A percentile compares a stretch with the other conserved stretches of the same genome.
These are phyloP conservation scores for Saccharomycopsis malanga DNA, from an alignment of 805 yeast genomes.

Conservation along the genomic window DNA sequence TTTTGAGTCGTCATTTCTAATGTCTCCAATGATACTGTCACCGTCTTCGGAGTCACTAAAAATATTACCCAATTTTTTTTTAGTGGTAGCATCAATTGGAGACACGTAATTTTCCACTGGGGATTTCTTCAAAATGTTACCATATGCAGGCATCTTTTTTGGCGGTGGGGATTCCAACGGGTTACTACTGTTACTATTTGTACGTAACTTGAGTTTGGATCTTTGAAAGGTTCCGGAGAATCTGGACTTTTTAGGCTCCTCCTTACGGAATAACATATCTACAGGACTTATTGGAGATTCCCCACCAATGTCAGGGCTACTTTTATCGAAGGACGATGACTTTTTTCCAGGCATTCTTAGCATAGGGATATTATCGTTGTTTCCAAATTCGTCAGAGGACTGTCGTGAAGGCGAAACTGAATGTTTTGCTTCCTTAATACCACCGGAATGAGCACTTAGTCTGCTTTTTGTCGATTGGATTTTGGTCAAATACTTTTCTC, in stretches of 20 bases:
- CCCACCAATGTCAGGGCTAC: neutral
- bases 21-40: constrained; percentile 4
- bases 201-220: constrained; percentile 1
- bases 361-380: constrained; percentile 8
- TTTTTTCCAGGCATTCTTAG: neutral
- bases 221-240: constrained; percentile 3
- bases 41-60: constrained; percentile 18
- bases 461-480: constrained; percentile 4
- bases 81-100: constrained; percentile 15
- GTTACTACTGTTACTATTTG: neutral
- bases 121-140: neutral
- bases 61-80: constrained; percentile 16
- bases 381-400: constrained; percentile 4
- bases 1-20: constrained; percentile 1
- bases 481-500: constrained; percentile 17
- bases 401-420: neutral
- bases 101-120: neutral
- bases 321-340: neutral
- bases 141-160: neutral
- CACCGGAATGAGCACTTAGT: neutral
- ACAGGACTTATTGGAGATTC: constrained; percentile 13
- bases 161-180: neutral
- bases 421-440: neutral
- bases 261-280: constrained; percentile 14
- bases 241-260: constrained; percentile 10